Evolutionary conservation across 768 basidiomycete genomes (phyloP).

Genomic region (Hypholoma sublateritium): DNA sequence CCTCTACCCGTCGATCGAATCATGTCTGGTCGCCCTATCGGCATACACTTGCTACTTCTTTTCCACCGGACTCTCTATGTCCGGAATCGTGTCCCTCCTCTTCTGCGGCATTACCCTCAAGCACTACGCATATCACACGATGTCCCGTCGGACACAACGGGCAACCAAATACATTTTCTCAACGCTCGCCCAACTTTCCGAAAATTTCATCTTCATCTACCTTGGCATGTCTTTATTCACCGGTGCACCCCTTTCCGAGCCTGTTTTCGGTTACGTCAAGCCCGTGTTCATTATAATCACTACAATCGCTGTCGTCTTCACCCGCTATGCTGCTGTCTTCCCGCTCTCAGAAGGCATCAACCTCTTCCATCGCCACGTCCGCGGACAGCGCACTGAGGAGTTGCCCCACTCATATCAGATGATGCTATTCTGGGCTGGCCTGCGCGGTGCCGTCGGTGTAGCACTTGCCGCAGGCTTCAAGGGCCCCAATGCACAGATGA

Average conservation of each 20-base stretch:
- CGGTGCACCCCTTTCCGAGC: conserved; percentile 71
- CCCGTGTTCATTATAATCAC: conserved; percentile 94
- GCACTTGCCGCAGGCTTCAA: conserved; percentile 95
- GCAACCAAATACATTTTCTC: conserved; percentile 96
- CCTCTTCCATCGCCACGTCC: conserved; percentile 79
- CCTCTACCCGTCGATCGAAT: conserved; percentile 90
- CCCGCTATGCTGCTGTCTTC: conserved; percentile 94
- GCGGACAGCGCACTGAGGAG: conserved; percentile 87
- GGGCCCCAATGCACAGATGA: conserved; percentile 87
- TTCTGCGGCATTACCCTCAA: conserved; percentile 99
- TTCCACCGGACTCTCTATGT: conserved; percentile 93
- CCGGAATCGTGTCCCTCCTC: conserved; percentile 94
- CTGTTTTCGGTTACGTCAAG: conserved; percentile 85
- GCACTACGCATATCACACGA: conserved; percentile 99
- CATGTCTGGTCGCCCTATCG: conserved; percentile 91
- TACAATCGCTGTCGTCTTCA: conserved; percentile 89
- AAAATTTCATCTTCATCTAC: conserved; percentile 99
- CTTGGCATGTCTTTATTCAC: conserved; percentile 98
- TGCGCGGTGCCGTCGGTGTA: conserved; percentile 96
- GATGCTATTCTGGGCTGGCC: conserved; percentile 99
- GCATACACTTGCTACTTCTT: conserved; percentile 99
- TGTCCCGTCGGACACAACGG: conserved; percentile 92
- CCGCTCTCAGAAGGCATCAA: conserved; percentile 95
- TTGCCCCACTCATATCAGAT: conserved; percentile 98
- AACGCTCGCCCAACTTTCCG: conserved; percentile 89